These are phyloP conservation scores for Cladosporium sp. DNA, from an alignment of 2,329 filamentous ascomycete genomes.

Conservation along the genomic window DNA sequence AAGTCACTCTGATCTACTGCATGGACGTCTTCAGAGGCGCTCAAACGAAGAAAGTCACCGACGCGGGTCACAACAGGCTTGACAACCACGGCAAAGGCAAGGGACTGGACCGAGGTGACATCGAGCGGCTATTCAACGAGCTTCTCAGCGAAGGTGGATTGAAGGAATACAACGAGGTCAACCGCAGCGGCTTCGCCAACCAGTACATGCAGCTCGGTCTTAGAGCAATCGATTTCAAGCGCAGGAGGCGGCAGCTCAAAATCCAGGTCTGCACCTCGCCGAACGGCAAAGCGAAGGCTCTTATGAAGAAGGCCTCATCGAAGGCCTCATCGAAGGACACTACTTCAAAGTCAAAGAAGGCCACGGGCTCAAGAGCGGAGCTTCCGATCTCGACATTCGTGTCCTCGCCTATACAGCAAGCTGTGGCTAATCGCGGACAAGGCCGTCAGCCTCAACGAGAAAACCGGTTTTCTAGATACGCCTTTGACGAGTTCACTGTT, in stretches of 20 bases:
- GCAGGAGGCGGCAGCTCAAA: constrained; percentile 40
- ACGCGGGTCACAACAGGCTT: constrained; percentile 45
- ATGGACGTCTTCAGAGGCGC: constrained; percentile 77
- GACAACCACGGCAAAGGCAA: constrained; percentile 63
- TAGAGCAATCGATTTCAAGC: constrained; percentile 42
- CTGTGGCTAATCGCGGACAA: constrained; percentile 24
- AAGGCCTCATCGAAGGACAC: constrained; percentile 7
- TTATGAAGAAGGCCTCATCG: constrained; percentile 11
- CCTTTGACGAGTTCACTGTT: constrained; percentile 33
- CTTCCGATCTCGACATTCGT: constrained; percentile 57
- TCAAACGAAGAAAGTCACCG: constrained; percentile 53
- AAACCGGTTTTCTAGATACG: constrained; percentile 29
- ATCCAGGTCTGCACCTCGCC: constrained; percentile 45
- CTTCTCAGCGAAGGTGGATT: constrained; percentile 70
- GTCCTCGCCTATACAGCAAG: constrained; percentile 55
- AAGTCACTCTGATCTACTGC: constrained; percentile 70
- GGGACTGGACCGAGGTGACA: constrained; percentile 64
- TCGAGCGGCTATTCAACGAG: constrained; percentile 76
- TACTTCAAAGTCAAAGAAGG: constrained; percentile 20
- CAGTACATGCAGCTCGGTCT: constrained; percentile 58
- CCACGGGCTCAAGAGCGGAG: neutral
- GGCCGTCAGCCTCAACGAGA: constrained; percentile 22
- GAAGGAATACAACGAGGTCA: constrained; percentile 49
- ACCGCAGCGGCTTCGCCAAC: constrained; percentile 57
- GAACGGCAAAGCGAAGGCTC: neutral